Base-by-base conservation (phyloP, 805 yeast genomes). In the Grigorovia jiainica region DNA sequence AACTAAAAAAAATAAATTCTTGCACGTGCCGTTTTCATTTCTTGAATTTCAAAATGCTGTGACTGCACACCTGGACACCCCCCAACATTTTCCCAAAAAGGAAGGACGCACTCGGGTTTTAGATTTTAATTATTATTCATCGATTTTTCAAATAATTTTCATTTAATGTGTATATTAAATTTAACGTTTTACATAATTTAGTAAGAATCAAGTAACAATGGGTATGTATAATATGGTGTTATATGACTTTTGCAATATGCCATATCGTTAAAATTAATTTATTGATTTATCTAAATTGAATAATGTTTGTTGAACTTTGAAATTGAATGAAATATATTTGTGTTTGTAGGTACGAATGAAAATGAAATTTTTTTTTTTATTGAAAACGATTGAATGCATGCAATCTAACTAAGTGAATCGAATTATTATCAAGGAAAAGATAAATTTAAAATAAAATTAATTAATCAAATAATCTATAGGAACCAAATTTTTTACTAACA, bases 201-300 rank as follows among this genome's bases (percentile, higher is more conserved):
- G 49, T 54, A 54, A 58, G 49, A 58, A 61, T 53, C 56, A 55
- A 58, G 58, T 52, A 60, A 65, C 63, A 67, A 66, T 67, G 70
- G 70, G 71, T 67, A 67, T 58, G 68, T 64, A 15, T 9, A 23
- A 27, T 27, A 13, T 27, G 31, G 31, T 7, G n/a, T 27, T 4
- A 11, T 27, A 13, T 27, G 31, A 7, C n/a, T n/a, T 27, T 27
- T 10, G 11, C 11, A 27, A 13, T 15, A 13, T 13, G 31, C n/a
- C 31, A 27, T 27, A 13, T 27, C 15, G n/a, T 10, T 27, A 13
- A 13, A 11, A 15, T 27, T 27, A 13, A 13, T 27, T 7, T 13
- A 21, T 21, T 21, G 24, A 21, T 27, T 13, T 27, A 7, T 27
- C 5, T 10, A 15, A 27, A 13, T 27, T 10, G 31, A 27, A 13